phyloP scores from a whole-genome alignment of 495 filamentous ascomycete species.

The Penicillium arizonense region DNA sequence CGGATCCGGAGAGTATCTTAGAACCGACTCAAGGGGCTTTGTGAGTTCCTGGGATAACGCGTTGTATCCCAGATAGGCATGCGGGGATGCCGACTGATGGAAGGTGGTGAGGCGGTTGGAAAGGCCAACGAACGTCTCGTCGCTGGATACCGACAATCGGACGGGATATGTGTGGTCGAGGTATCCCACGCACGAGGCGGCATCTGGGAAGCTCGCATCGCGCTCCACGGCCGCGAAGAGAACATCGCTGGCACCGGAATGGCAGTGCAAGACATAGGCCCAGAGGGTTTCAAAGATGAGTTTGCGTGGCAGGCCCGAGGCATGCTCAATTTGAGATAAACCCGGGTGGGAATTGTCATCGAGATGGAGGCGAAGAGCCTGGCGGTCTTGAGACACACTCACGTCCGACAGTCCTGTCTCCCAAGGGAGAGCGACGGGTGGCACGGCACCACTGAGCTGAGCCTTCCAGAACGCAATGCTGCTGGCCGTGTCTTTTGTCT shows the following conservation, averaged over 20 bases:
- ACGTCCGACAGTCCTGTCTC: background rate
- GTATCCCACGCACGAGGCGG: background rate
- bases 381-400: background rate
- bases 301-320: background rate
- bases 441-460: conserved; percentile 1
- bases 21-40: background rate
- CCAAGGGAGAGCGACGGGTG: background rate
- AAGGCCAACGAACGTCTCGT: background rate
- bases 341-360: conserved; percentile 1
- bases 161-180: background rate
- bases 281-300: conserved; percentile 1
- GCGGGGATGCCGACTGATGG: background rate
- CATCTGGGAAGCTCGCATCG: background rate
- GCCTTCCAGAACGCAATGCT: background rate
- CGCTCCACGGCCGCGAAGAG: background rate
- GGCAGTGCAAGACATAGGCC: conserved; percentile 2
- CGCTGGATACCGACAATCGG: conserved; percentile 1
- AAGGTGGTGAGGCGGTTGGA: background rate
- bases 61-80: background rate
- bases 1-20: background rate
- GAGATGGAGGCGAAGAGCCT: background rate
- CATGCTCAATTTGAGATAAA: conserved; percentile 1
- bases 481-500: background rate
- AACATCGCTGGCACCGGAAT: background rate
- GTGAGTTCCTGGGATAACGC: background rate